phyloP scores from a whole-genome alignment of 257 asterid species.

The Solanum raphanifolium region DNA sequence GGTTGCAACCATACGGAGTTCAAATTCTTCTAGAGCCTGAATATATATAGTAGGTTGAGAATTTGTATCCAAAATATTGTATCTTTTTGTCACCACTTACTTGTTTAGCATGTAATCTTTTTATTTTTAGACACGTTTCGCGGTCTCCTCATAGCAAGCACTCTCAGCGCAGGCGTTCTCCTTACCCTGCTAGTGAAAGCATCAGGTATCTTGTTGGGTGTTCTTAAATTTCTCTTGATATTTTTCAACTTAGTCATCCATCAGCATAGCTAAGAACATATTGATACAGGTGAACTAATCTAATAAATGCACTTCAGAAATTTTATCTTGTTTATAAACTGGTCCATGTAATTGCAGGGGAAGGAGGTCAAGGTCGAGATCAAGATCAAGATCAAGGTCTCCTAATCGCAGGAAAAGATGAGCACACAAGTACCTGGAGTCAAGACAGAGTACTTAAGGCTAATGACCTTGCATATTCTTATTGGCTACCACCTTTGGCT shows the following conservation, averaged over 20 bases:
- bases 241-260: slow-evolving; percentile 10
- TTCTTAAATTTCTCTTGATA: slow-evolving; percentile 12
- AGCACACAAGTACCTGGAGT: not conserved
- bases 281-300: slow-evolving; percentile 57
- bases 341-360: slow-evolving; percentile 42
- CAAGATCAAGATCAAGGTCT: slow-evolving; percentile 78
- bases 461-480: not conserved
- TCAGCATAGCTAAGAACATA: slow-evolving; percentile 14
- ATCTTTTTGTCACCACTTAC: slow-evolving; percentile 36
- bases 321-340: slow-evolving; percentile 15
- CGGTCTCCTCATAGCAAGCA: slow-evolving; percentile 99
- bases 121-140: slow-evolving; percentile 83
- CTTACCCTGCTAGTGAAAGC: slow-evolving; percentile 84
- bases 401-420: slow-evolving; percentile 56
- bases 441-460: not conserved
- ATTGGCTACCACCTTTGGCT: not conserved
- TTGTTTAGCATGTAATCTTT: slow-evolving; percentile 70
- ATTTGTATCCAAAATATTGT: slow-evolving; percentile 8
- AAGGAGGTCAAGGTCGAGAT: slow-evolving; percentile 50
- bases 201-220: slow-evolving; percentile 52
- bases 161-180: slow-evolving; percentile 95
- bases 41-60: slow-evolving; percentile 24
- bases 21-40: slow-evolving; percentile 11
- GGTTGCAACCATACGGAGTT: not conserved
- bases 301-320: not conserved